Conservation (phyloP, 768 basidiomycete genomes). For the Trametes villosa region DNA sequence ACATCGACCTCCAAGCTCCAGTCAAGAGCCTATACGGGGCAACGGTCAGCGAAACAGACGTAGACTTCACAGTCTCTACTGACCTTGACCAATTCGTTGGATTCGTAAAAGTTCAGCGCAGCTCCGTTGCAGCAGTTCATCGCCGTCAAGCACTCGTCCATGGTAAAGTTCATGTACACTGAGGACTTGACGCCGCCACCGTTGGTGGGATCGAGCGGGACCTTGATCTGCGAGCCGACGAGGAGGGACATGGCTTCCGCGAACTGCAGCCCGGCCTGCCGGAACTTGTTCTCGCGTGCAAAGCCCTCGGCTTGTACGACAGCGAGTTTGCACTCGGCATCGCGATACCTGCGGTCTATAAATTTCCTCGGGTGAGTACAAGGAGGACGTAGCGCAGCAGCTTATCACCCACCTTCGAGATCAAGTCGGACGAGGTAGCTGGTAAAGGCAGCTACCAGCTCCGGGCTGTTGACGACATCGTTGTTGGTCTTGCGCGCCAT, state of each 20-base stretch:
- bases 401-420: not conserved
- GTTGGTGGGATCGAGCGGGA: slow-evolving; percentile 9
- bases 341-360: slow-evolving; percentile 18
- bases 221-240: slow-evolving; percentile 10
- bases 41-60: not conserved
- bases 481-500: not conserved
- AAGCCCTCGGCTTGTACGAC: slow-evolving; percentile 2
- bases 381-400: not conserved
- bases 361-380: not conserved
- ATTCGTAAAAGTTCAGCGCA: slow-evolving; percentile 4
- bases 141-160: slow-evolving; percentile 13
- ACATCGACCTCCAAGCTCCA: slow-evolving; percentile 38
- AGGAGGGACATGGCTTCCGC: slow-evolving; percentile 12
- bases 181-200: slow-evolving; percentile 15
- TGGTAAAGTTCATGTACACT: slow-evolving; percentile 15
- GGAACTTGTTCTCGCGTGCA: not conserved
- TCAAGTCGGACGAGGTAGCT: not conserved
- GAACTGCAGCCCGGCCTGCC: slow-evolving; percentile 1
- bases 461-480: slow-evolving; percentile 15
- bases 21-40: slow-evolving; percentile 32
- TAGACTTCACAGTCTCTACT: not conserved
- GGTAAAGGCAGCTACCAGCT: slow-evolving; percentile 11
- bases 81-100: slow-evolving; percentile 15
- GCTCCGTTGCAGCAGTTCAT: slow-evolving; percentile 25
- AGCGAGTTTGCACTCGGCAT: slow-evolving; percentile 12